Conservation (phyloP, 331 rosid genomes). For the Malus hybrid region DNA sequence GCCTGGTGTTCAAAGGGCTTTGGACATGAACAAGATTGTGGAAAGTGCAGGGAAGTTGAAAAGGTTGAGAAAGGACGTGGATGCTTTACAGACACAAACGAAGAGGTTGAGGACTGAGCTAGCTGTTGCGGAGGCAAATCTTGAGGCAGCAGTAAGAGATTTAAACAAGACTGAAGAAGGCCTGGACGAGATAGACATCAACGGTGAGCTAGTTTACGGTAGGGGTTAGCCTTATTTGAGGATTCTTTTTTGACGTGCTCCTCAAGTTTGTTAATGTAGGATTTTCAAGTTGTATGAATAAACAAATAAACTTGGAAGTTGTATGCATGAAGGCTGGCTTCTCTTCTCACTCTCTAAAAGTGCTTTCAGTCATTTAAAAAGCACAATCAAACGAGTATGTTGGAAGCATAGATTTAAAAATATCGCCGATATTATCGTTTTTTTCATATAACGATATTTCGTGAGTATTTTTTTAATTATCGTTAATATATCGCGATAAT, state of each 20-base stretch:
- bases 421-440: no score
- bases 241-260: not conserved
- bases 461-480: no score
- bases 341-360: no score
- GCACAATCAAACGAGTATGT: no score
- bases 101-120: not conserved
- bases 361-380: no score
- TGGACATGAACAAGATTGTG: not conserved
- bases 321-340: no score
- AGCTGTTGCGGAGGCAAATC: not conserved
- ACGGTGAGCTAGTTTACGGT: not conserved
- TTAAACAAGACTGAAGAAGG: not conserved
- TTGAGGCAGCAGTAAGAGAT: not conserved
- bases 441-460: no score
- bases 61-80: not conserved
- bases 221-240: not conserved
- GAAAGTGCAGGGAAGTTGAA: not conserved
- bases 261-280: no score
- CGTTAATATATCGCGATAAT: no score
- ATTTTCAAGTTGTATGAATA: no score
- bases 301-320: no score
- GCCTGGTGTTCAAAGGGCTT: not conserved
- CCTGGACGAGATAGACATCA: not conserved
- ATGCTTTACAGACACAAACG: not conserved
- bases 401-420: no score